phyloP scores from a whole-genome alignment of 1,139 yeast genomes.

The Geotrichum klebahnii region DNA sequence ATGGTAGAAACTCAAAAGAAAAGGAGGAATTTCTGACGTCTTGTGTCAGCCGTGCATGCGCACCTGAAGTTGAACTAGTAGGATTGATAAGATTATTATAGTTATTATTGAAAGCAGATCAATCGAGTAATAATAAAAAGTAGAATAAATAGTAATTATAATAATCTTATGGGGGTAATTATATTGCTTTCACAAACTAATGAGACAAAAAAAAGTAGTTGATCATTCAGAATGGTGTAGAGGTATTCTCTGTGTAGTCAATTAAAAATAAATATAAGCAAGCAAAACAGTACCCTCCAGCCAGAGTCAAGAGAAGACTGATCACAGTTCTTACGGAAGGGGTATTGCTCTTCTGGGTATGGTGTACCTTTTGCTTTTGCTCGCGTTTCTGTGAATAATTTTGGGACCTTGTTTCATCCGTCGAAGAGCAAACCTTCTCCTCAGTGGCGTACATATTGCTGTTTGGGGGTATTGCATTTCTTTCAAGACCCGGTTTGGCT shows the following conservation, averaged over 20 bases:
- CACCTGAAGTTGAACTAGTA: too few relatives aligned
- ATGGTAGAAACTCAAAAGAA: too few relatives aligned
- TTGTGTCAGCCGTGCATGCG: too few relatives aligned
- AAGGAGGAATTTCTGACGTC: too few relatives aligned
- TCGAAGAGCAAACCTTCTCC: too few relatives aligned
- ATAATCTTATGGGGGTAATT: not conserved
- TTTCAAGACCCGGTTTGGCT: too few relatives aligned
- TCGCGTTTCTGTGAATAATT: too few relatives aligned
- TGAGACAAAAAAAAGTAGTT: not conserved
- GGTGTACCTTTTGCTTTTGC: not conserved
- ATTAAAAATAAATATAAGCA: slow-evolving; percentile 17
- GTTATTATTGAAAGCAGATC: too few relatives aligned
- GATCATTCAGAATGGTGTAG: slow-evolving; percentile 3
- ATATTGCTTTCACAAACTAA: not conserved
- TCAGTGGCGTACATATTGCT: too few relatives aligned
- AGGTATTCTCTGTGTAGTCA: slow-evolving; percentile 18
- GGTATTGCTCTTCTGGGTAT: not conserved
- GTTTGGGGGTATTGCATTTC: too few relatives aligned
- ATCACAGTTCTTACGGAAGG: not conserved
- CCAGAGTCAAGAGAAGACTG: not conserved
- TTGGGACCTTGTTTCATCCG: too few relatives aligned
- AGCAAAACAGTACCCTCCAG: not conserved
- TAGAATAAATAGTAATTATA: not conserved
- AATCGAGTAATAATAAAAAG: slow-evolving; percentile 2
- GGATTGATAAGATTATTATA: too few relatives aligned